These are phyloP conservation scores for Cladosporium oxysporum DNA, from an alignment of 2,329 filamentous ascomycete genomes.

Conservation along the genomic window DNA sequence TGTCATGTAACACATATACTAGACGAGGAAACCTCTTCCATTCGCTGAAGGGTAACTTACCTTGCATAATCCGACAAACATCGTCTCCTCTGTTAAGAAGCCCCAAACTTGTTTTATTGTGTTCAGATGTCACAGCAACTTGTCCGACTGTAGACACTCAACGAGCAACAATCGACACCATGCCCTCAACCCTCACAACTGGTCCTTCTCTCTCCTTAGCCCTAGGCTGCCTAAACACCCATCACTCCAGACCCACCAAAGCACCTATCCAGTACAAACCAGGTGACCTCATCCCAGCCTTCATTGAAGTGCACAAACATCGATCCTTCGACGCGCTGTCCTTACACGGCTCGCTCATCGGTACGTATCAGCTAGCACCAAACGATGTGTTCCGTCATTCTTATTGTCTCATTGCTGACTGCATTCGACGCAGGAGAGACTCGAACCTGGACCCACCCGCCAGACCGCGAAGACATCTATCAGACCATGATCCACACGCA, in stretches of 20 bases:
- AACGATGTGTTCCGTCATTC: too few species aligned
- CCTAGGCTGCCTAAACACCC: constrained; percentile 46
- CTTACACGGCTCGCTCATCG: constrained; percentile 6
- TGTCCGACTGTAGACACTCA: too few species aligned
- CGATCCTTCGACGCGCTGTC: constrained; percentile 7
- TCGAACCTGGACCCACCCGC: background rate
- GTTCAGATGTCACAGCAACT: too few species aligned
- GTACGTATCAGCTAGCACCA: background rate
- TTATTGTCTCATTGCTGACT: too few species aligned
- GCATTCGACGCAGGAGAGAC: background rate
- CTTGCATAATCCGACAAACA: too few species aligned
- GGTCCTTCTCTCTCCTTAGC: background rate
- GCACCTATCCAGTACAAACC: background rate
- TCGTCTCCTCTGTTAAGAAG: too few species aligned
- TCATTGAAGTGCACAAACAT: constrained; percentile 9
- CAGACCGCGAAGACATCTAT: constrained; percentile 4
- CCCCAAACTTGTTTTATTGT: too few species aligned
- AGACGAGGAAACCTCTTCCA: background rate
- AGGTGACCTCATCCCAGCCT: constrained; percentile 16
- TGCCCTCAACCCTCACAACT: background rate
- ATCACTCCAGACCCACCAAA: background rate
- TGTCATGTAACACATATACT: background rate
- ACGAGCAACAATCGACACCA: background rate
- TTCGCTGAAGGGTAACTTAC: too few species aligned
- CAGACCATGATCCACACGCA: constrained; percentile 16